phyloP scores from a whole-genome alignment of 805 yeast species.

The Spathaspora arborariae region DNA sequence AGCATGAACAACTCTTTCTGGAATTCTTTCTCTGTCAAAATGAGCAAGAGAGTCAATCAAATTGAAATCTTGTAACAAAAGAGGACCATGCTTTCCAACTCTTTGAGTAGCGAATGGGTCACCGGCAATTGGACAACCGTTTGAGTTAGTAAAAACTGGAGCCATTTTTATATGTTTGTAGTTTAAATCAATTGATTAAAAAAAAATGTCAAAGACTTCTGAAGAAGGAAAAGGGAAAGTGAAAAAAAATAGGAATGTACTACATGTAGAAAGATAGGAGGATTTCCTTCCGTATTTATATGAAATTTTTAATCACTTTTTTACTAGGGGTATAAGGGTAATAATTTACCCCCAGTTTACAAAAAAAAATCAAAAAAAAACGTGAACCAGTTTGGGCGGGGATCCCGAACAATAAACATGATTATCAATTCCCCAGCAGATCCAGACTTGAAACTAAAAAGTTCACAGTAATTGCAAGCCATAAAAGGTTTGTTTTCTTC shows the following conservation, averaged over 20 bases:
- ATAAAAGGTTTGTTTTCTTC: too few relatives aligned
- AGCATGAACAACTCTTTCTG: slow-evolving; percentile 92
- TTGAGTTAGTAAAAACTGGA: slow-evolving; percentile 66
- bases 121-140: slow-evolving; percentile 66
- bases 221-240: neutral
- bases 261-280: neutral
- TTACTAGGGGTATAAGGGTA: neutral
- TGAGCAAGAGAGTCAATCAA: slow-evolving; percentile 80
- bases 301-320: neutral
- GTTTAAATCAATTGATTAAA: neutral
- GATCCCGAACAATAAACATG: neutral
- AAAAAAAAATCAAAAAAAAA: neutral
- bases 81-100: slow-evolving; percentile 72
- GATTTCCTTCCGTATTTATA: neutral
- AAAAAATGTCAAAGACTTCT: neutral
- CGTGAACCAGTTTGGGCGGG: neutral
- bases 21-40: slow-evolving; percentile 85
- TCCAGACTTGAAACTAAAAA: neutral
- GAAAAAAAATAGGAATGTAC: neutral
- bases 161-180: slow-evolving; percentile 28
- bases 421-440: neutral
- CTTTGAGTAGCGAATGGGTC: slow-evolving; percentile 77
- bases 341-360: neutral
- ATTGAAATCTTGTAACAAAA: slow-evolving; percentile 76
- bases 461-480: too few relatives aligned